Evolutionary conservation across 2,329 filamentous ascomycete genomes (phyloP), one percentile per base, ranked within the genome.

Genomic region (Pyrenophora tritici-repentis): DNA sequence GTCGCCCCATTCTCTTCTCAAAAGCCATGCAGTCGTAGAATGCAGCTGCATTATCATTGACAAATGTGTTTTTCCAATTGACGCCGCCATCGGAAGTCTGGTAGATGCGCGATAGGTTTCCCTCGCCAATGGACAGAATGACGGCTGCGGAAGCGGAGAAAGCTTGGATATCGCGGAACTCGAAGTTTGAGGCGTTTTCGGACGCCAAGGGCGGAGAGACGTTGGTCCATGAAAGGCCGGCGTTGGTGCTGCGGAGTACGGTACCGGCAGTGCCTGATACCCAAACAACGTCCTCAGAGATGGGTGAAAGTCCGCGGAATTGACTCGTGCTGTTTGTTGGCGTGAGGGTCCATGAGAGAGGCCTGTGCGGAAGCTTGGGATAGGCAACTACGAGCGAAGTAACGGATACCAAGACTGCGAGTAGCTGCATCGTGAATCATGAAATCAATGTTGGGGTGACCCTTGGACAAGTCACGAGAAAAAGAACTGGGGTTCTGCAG

Each of bases 1-100:
- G 22, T 48, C 47, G 35, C 22, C 39, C 46, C 12, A 10, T 17
- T 24, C 29, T 33, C 26, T 58, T 56, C 31, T 66, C 65, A 37
- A 70, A 70, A 2, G 64, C 60, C 56, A 70, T 62, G 26, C 66
- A 66, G 24, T 70, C 63, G 35, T 67, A 70, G 31, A 67, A 68
- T 3, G 66, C 66, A 10, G 54, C 45, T 14, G 50, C 41, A 29
- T 68, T 64, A 3, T 55, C 33, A 35, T 68, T 70, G 16, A 63
- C 41, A 32, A 70, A 70, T 0, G 62, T 65, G 1, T 31, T 44
- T 12, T 48, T 49, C 67, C 66, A 68, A 13, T 32, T 56, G 33
- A 53, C 43, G 8, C 66, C 66, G 6, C 60, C 64, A 39, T 70
- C 46, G 0, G 13, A 16, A 3, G 66, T 70, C 1, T 35, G 42